A percentile compares a stretch with the other conserved stretches of the same genome.
Conservation (phyloP, 352 stramenopile species). For the Hyaloperonospora arabidopsidis region DNA sequence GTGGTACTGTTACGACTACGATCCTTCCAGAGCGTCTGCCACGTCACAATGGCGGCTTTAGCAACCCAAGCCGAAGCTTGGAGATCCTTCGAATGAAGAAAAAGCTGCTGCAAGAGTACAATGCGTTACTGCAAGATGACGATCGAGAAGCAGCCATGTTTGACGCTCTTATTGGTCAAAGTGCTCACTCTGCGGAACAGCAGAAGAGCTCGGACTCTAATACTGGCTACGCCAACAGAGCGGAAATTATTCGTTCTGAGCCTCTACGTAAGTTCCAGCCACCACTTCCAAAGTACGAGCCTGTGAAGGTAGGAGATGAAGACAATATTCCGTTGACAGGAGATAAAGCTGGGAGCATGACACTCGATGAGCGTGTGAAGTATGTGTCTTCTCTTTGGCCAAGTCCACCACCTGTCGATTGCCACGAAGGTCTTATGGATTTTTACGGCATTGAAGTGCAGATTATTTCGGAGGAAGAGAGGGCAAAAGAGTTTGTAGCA, state of each 20-base stretch:
- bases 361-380: slow-evolving; percentile 47
- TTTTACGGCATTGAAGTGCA: slow-evolving; percentile 73
- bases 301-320: slow-evolving; percentile 36
- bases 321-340: slow-evolving; percentile 40
- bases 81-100: slow-evolving; percentile 69
- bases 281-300: slow-evolving; percentile 42
- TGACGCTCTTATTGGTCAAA: slow-evolving; percentile 25
- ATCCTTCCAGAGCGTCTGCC: slow-evolving; percentile 34
- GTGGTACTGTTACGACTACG: slow-evolving; percentile 44
- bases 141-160: slow-evolving; percentile 32
- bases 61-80: slow-evolving; percentile 57
- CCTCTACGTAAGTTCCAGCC: slow-evolving; percentile 6
- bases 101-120: slow-evolving; percentile 54
- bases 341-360: slow-evolving; percentile 30
- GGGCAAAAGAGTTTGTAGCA: slow-evolving; percentile 28
- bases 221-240: slow-evolving; percentile 1
- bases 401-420: slow-evolving; percentile 45
- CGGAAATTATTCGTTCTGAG: slow-evolving; percentile 7
- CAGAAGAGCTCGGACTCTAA: slow-evolving; percentile 1
- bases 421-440: slow-evolving; percentile 66
- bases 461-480: slow-evolving; percentile 62
- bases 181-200: slow-evolving; percentile 12
- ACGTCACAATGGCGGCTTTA: slow-evolving; percentile 64
- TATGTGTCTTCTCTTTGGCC: slow-evolving; percentile 71
- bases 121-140: slow-evolving; percentile 26